A percentile compares a stretch with the other conserved stretches of the same genome.
phyloP scores from a whole-genome alignment of 768 basidiomycete species.

The Candolleomyces eurysporus region DNA sequence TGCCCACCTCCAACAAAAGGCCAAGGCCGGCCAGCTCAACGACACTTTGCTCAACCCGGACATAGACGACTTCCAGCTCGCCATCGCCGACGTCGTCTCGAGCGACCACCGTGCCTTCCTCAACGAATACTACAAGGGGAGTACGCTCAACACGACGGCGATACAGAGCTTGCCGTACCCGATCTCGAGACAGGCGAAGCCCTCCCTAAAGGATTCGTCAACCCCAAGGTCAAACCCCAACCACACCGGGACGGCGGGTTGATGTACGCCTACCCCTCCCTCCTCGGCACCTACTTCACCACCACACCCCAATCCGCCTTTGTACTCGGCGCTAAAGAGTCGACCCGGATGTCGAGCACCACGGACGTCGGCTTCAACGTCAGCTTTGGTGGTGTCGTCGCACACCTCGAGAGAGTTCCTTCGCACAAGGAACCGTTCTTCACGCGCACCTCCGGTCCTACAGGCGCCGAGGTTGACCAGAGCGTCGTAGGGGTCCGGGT shows the following conservation, averaged over 20 bases:
- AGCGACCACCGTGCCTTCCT: too few species aligned
- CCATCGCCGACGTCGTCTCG: too few species aligned
- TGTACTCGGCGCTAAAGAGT: conserved; percentile 27
- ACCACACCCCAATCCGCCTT: conserved; percentile 59
- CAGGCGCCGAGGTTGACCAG: background rate
- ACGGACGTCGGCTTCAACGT: too few species aligned
- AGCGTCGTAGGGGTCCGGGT: background rate
- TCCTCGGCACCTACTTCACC: conserved; percentile 52
- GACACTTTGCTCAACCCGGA: too few species aligned
- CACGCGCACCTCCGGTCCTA: background rate
- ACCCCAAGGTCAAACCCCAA: conserved; percentile 51
- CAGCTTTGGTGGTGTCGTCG: conserved; percentile 2
- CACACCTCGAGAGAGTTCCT: background rate
- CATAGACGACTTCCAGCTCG: too few species aligned
- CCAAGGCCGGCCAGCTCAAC: background rate
- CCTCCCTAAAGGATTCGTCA: conserved; percentile 17
- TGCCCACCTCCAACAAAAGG: conserved; percentile 14
- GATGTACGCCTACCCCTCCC: conserved; percentile 52
- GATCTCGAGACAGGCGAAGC: conserved; percentile 13
- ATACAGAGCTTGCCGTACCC: conserved; percentile 5
- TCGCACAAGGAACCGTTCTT: background rate
- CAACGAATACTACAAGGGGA: too few species aligned
- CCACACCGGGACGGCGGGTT: conserved; percentile 67
- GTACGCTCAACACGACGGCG: background rate
- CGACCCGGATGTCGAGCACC: too few species aligned